These are phyloP conservation scores for Apiotrichum laibachii DNA, from an alignment of 1,284 basidiomycete species.

Conservation along the genomic window DNA sequence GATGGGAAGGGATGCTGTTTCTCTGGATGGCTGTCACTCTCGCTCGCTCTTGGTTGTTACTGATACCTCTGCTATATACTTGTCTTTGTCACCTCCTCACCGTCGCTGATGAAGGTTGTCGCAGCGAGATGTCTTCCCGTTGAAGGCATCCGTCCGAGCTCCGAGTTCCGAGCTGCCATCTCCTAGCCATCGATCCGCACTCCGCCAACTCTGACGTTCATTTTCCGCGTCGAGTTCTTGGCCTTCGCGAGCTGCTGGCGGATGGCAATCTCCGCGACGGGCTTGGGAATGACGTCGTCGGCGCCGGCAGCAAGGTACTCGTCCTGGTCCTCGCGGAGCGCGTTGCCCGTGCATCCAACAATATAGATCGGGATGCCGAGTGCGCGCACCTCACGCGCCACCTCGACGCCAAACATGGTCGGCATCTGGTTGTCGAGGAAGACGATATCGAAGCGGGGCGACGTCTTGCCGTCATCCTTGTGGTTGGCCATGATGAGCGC, in stretches of 20 bases:
- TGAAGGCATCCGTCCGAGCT: too few species aligned
- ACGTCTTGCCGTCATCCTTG: slow-evolving; percentile 10
- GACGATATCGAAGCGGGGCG: slow-evolving; percentile 57
- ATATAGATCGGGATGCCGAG: slow-evolving; percentile 70
- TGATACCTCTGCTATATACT: too few species aligned
- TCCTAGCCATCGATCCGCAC: too few species aligned
- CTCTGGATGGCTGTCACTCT: too few species aligned
- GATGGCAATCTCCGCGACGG: slow-evolving; percentile 44
- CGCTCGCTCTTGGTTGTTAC: too few species aligned
- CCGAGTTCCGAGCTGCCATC: too few species aligned
- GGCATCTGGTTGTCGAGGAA: slow-evolving; percentile 77
- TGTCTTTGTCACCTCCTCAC: too few species aligned
- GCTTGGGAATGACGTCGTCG: slow-evolving; percentile 53
- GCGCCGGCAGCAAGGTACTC: slow-evolving; percentile 75
- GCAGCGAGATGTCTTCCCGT: too few species aligned
- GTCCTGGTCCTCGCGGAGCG: slow-evolving; percentile 61
- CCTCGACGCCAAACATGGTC: slow-evolving; percentile 70
- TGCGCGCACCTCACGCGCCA: slow-evolving; percentile 64
- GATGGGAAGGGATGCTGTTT: too few species aligned
- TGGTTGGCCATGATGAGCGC: slow-evolving; percentile 59
- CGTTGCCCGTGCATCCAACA: slow-evolving; percentile 65
- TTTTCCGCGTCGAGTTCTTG: background rate
- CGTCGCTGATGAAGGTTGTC: too few species aligned
- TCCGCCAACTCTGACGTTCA: background rate
- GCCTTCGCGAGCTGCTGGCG: slow-evolving; percentile 1